Base-by-base conservation (phyloP, 1,284 basidiomycete species). In the Kwoniella shivajii region DNA sequence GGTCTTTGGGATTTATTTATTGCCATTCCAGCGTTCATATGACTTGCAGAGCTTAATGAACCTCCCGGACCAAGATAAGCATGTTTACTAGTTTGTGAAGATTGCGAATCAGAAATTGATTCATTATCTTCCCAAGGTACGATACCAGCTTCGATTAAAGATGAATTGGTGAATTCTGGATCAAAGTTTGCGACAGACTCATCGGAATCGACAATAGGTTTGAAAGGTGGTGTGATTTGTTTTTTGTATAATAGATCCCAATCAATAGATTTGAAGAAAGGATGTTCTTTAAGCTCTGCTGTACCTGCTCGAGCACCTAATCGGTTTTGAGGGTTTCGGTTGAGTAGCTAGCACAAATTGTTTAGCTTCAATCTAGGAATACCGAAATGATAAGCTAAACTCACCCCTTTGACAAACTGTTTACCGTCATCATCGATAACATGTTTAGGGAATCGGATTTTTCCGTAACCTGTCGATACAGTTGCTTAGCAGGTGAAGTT, bases 401-500 rank as follows among this genome's bases (percentile, higher is more conserved):
- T 80, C 69, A 94, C 91, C 58, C 92, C 93, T 79, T 99, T 99
- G 72, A 99, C 96, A 68, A 99, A 99, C 79, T 96, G 90, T 81
- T 99, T 99, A 54, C 96, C 96, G 57, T 98, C 94, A 69, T 99
- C 96, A 59, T 88, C 88, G 69, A 99, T 98, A 30, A 97, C 94
- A 70, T 93, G 89, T 27, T 75, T 76, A 29, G 96, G 96, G 82
- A 99, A 99, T 63, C 95, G 85, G 76, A 99, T 98, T 84, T 98
- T 99, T 64, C 96, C 96, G 78, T 76, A 76, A 50, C 71, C 71
- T 73, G 26, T 22, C 27, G 46, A 36, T 31, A 41, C 7, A 5
- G 14, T n/a, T 33, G 14, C n/a, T 24, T 10, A 37, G 20, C n/a
- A 10, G 20, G n/a, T 24, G 16, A 24, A n/a, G 18, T 14, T 16